A percentile compares a stretch with the other conserved stretches of the same genome.
Evolutionary conservation across 805 yeast species (phyloP).

Genomic region (Candida yuanshanica): DNA sequence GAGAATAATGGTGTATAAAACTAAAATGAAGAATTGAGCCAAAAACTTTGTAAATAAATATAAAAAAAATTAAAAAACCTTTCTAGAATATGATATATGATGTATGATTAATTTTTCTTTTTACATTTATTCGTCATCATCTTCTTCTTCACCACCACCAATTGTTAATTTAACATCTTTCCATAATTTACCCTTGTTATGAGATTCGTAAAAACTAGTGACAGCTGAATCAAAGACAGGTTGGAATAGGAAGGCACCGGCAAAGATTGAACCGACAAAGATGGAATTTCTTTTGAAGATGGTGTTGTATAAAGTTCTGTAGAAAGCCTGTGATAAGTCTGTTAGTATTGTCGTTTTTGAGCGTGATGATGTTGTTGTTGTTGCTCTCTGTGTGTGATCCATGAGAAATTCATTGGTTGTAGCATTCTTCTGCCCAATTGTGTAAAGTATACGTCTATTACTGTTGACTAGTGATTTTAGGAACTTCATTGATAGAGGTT

Average conservation of each 20-base stretch:
- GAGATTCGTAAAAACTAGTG: constrained; percentile 66
- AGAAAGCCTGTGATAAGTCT: constrained; percentile 26
- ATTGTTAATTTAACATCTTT: constrained; percentile 58
- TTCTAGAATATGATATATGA: not conserved
- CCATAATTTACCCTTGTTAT: constrained; percentile 86
- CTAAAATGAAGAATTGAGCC: too few species aligned
- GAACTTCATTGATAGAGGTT: too few species aligned
- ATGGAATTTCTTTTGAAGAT: constrained; percentile 87
- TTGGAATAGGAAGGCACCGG: constrained; percentile 83
- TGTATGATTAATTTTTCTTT: too few species aligned
- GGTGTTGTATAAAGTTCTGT: constrained; percentile 53
- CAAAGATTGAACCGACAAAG: constrained; percentile 77
- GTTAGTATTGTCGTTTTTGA: not conserved
- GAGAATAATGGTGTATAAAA: too few species aligned
- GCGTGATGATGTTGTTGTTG: not conserved
- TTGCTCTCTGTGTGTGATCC: too few species aligned
- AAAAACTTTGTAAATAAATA: too few species aligned
- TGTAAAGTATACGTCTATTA: too few species aligned
- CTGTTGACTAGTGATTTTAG: too few species aligned
- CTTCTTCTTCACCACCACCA: constrained; percentile 59
- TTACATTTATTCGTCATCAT: constrained; percentile 36
- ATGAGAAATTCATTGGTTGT: too few species aligned
- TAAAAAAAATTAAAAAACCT: too few species aligned
- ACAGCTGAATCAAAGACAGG: constrained; percentile 63
- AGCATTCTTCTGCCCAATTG: too few species aligned